A percentile compares a stretch with the other conserved stretches of the same genome.
Conservation (phyloP, 139 green algal genomes). For the Chlamydomonas eustigma region DNA sequence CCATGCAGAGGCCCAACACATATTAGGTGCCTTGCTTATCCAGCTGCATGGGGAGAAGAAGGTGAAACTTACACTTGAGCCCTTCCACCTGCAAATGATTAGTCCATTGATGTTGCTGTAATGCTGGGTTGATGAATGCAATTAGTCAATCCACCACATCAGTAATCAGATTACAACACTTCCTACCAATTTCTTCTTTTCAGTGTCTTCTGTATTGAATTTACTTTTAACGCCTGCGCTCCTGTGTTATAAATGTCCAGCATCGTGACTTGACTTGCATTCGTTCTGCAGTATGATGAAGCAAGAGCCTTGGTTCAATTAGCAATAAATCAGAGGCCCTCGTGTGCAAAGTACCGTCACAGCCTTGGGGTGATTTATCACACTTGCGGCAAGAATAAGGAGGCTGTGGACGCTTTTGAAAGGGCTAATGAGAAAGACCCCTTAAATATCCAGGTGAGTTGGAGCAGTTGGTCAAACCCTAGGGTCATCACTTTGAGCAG, state of each 20-base stretch:
- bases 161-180: too few relatives aligned
- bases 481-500: too few relatives aligned
- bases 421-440: slow-evolving; percentile 45
- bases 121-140: too few relatives aligned
- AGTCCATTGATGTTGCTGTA: too few relatives aligned
- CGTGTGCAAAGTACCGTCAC: slow-evolving; percentile 22
- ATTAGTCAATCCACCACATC: too few relatives aligned
- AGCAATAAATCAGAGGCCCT: slow-evolving; percentile 18
- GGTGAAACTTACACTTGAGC: too few relatives aligned
- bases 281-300: slow-evolving; percentile 14
- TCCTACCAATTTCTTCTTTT: too few relatives aligned
- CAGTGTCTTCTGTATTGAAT: too few relatives aligned
- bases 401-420: slow-evolving; percentile 38
- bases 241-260: background rate
- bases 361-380: slow-evolving; percentile 23
- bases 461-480: too few relatives aligned
- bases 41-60: slow-evolving; percentile 20
- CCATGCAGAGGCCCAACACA: slow-evolving; percentile 24
- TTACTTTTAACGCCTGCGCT: background rate
- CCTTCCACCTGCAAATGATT: too few relatives aligned
- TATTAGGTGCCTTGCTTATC: slow-evolving; percentile 29
- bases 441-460: slow-evolving; percentile 38
- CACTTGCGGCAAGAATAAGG: slow-evolving; percentile 8
- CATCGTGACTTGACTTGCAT: background rate
- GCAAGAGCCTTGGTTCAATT: background rate